phyloP scores from a whole-genome alignment of 2,329 filamentous ascomycete species.

The Fusarium brevicatenulatum region DNA sequence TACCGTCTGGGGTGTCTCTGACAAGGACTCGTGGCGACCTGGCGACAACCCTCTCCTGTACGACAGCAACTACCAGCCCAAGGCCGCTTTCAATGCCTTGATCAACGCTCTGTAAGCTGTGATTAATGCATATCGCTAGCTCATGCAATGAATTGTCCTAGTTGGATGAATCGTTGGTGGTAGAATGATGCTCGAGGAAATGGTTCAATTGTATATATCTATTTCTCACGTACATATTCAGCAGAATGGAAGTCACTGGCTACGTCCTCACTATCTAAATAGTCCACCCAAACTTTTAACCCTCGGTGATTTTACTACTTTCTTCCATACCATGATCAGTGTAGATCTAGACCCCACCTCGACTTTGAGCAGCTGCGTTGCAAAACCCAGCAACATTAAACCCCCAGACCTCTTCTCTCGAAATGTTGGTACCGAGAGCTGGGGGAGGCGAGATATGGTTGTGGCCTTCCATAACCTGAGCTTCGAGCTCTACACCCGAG shows the following conservation, averaged over 20 bases:
- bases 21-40: slow-evolving; percentile 48
- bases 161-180: too few relatives aligned
- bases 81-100: slow-evolving; percentile 60
- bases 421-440: neutral
- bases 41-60: slow-evolving; percentile 63
- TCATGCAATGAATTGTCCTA: accelerated
- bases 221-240: neutral
- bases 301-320: accelerated
- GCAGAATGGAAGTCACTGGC: neutral
- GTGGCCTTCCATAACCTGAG: neutral
- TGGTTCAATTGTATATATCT: neutral
- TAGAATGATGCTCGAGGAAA: neutral
- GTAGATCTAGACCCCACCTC: neutral
- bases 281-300: accelerated
- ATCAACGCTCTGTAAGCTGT: slow-evolving; percentile 11
- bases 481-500: neutral
- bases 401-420: neutral
- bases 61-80: slow-evolving; percentile 61
- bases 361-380: neutral
- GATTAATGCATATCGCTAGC: accelerated
- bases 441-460: neutral
- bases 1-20: slow-evolving; percentile 69
- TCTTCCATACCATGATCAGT: neutral
- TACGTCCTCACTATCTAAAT: neutral
- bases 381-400: neutral